Conservation (phyloP, 2,329 filamentous ascomycete genomes). For the Calcarisporium arbuscula region DNA sequence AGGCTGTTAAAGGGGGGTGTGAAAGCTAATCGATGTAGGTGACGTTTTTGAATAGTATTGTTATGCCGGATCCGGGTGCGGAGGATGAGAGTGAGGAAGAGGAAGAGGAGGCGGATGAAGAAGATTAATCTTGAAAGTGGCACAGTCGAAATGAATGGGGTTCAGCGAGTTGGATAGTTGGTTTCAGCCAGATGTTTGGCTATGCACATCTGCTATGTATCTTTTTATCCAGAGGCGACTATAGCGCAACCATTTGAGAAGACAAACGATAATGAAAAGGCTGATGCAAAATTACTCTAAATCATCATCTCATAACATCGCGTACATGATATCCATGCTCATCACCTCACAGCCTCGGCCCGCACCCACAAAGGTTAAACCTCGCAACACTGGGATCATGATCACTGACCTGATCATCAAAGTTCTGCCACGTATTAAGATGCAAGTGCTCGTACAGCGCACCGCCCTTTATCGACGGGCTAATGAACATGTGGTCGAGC, state of each 20-base stretch:
- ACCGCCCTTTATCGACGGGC: slow-evolving; percentile 38
- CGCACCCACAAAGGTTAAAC: slow-evolving; percentile 52
- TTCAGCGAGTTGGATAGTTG: too few species aligned
- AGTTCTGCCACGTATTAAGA: slow-evolving; percentile 61
- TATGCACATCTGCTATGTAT: too few species aligned
- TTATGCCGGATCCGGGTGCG: slow-evolving; percentile 60
- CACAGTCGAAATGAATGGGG: too few species aligned
- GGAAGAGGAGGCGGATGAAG: slow-evolving; percentile 22
- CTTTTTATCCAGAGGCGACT: too few species aligned
- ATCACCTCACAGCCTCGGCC: too few species aligned
- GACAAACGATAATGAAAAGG: too few species aligned
- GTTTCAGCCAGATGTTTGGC: too few species aligned
- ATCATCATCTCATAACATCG: too few species aligned
- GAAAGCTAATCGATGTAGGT: slow-evolving; percentile 40
- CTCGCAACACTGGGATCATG: slow-evolving; percentile 63
- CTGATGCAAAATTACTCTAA: too few species aligned
- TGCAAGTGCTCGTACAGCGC: slow-evolving; percentile 60
- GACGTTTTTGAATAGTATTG: slow-evolving; percentile 63
- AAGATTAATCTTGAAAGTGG: too few species aligned
- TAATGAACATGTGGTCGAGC: slow-evolving; percentile 65
- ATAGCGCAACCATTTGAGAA: too few species aligned
- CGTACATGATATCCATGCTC: too few species aligned
- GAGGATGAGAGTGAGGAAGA: slow-evolving; percentile 36
- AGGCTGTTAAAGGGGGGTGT: background rate
- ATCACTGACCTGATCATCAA: slow-evolving; percentile 53